A percentile compares a stretch with the other conserved stretches of the same genome.
phyloP scores from a whole-genome alignment of 768 basidiomycete genomes.

The Hortiboletus campestris region DNA sequence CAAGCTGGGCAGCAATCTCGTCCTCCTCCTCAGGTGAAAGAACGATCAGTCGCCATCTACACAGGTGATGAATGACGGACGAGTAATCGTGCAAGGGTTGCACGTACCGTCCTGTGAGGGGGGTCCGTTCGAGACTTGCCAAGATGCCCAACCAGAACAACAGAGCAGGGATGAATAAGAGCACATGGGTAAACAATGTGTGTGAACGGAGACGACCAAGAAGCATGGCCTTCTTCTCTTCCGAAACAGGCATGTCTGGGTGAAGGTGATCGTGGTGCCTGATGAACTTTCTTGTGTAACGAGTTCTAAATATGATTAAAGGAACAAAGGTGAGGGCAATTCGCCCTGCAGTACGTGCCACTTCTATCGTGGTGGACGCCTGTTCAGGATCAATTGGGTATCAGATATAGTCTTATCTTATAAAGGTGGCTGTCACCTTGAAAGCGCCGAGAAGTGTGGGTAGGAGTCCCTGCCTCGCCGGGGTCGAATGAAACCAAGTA shows the following conservation, averaged over 20 bases:
- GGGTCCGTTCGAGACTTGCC: constrained; percentile 74
- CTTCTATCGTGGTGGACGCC: constrained; percentile 72
- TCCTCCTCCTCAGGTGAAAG: constrained; percentile 94
- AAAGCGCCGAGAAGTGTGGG: constrained; percentile 58
- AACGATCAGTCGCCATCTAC: constrained; percentile 82
- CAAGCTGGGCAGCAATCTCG: constrained; percentile 76
- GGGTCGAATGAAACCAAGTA: constrained; percentile 43
- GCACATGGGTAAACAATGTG: constrained; percentile 49
- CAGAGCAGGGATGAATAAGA: constrained; percentile 58
- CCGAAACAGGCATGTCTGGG: constrained; percentile 45
- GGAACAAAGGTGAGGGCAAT: constrained; percentile 77
- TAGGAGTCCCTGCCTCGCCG: constrained; percentile 37
- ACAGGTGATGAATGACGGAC: constrained; percentile 4
- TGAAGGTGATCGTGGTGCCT: constrained; percentile 39
- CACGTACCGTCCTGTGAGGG: constrained; percentile 79
- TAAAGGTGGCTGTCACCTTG: constrained; percentile 44
- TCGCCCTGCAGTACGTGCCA: constrained; percentile 67
- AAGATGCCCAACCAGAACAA: constrained; percentile 69
- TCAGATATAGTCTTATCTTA: not conserved
- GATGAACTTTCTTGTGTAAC: constrained; percentile 49
- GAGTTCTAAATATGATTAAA: constrained; percentile 58
- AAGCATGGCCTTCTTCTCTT: constrained; percentile 49
- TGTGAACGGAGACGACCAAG: constrained; percentile 49
- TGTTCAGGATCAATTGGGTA: constrained; percentile 25
- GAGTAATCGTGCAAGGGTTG: not conserved